Evolutionary conservation across 257 asterid species (phyloP).

Genomic region (Solanum lycopersicoides): DNA sequence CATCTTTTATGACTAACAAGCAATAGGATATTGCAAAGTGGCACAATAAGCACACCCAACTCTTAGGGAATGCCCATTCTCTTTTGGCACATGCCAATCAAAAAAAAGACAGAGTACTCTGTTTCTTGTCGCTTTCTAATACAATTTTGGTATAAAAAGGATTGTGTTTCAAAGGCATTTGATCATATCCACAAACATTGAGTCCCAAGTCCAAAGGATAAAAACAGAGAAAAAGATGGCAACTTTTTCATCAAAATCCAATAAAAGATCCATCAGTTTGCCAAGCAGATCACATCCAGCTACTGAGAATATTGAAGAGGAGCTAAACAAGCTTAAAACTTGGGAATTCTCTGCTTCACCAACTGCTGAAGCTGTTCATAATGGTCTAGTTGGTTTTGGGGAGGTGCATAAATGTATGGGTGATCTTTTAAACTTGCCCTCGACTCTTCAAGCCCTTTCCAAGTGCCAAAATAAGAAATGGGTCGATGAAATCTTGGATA

Average conservation of each 20-base stretch:
- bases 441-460: constrained; percentile 1
- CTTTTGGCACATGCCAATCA: constrained; percentile 4
- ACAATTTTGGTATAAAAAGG: neutral
- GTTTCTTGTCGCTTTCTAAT: constrained; percentile 2
- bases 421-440: constrained; percentile 5
- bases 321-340: constrained; percentile 4
- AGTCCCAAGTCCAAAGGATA: neutral
- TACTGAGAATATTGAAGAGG: constrained; percentile 17
- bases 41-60: neutral
- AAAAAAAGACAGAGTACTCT: neutral
- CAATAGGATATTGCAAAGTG: neutral
- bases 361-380: neutral
- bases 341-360: constrained; percentile 1
- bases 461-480: constrained; percentile 2
- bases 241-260: constrained; percentile 4
- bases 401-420: neutral
- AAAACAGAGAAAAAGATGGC: constrained; percentile 1
- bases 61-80: neutral
- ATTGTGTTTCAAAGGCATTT: neutral
- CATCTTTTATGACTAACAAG: neutral
- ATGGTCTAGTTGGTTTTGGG: neutral
- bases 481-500: neutral
- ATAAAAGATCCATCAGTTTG: constrained; percentile 22
- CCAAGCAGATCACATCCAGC: constrained; percentile 25
- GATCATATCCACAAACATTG: neutral